A percentile compares a stretch with the other conserved stretches of the same genome.
Evolutionary conservation across 2,329 filamentous ascomycete species (phyloP).

Genomic region (Pestalotiopsis sp.): DNA sequence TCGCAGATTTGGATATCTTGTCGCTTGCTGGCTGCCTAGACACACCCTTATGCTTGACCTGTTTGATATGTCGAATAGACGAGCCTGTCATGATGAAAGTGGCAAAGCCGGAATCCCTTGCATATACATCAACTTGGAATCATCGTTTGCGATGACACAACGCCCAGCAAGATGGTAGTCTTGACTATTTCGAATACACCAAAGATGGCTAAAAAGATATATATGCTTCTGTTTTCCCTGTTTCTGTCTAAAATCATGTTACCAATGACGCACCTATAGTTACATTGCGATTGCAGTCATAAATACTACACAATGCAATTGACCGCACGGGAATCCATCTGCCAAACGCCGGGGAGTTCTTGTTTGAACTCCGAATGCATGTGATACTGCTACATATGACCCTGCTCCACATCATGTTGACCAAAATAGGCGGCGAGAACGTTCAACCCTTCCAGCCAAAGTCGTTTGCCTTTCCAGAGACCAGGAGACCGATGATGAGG

Average conservation of each 20-base stretch:
- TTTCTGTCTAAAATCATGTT: not conserved
- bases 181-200: too few species aligned
- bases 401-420: not conserved
- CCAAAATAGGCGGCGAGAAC: not conserved
- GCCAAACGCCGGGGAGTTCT: slow-evolving; percentile 17
- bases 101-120: too few species aligned
- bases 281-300: slow-evolving; percentile 11
- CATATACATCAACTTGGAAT: too few species aligned
- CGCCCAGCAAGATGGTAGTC: too few species aligned
- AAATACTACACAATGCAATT: slow-evolving; percentile 15
- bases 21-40: too few species aligned
- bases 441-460: slow-evolving; percentile 52
- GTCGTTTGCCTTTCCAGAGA: slow-evolving; percentile 81
- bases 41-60: too few species aligned
- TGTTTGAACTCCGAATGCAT: slow-evolving; percentile 15
- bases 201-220: not conserved
- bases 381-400: slow-evolving; percentile 6
- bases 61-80: too few species aligned
- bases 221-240: not conserved
- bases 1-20: too few species aligned
- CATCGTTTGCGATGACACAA: too few species aligned
- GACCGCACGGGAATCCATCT: slow-evolving; percentile 13
- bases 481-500: slow-evolving; percentile 88
- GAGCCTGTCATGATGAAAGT: too few species aligned
- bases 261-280: slow-evolving; percentile 6